Evolutionary conservation across 495 filamentous ascomycete genomes (phyloP), one percentile per base, ranked within the genome.

Genomic region (Ramalina intermedia): DNA sequence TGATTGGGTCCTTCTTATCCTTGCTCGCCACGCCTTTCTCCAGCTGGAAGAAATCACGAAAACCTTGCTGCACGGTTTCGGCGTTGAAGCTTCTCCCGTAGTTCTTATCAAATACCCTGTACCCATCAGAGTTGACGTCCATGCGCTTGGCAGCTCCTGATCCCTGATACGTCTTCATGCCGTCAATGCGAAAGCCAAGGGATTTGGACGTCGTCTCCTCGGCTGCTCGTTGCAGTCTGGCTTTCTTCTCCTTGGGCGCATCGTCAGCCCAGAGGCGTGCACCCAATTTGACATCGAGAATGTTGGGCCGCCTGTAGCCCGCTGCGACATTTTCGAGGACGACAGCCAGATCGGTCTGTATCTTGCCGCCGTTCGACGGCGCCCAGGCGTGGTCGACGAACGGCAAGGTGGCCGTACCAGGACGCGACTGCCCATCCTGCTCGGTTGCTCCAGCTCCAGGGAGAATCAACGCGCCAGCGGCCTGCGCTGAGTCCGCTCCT

Each of bases 251-350:
- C 37, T 69, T 63, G 17, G 78, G 76, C 39, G 91, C 87, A 62
- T 84, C 78, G 44, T 90, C 81, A 6, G 84, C 89, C 84, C 87
- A 96, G 18, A 98, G 66, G 45, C 82, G 75, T 24, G 79, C 74
- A 21, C 91, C 91, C 33, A 98, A 77, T 62, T 98, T 98, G 52
- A 94, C 74, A 58, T 98, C 91, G 49, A 98, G 66, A n/a, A 96
- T 87, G 58, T 96, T 96, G 13, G 93, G 85, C 50, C 80, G 76
- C 46, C 73, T 76, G 69, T 87, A 96, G 18, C 85, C 85, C 45
- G 77, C 71, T 9, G 89, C 81, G 1, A 88, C 73, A 61, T 95
- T 96, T 57, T 91, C 82, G 38, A 98, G 69, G 29, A 94, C 87
- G 37, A 98, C 83, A 4, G 85, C 86, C 37, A 76, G 63, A 24